Evolutionary conservation across 2,329 filamentous ascomycete species (phyloP).

Genomic region (Fusarium sp.): DNA sequence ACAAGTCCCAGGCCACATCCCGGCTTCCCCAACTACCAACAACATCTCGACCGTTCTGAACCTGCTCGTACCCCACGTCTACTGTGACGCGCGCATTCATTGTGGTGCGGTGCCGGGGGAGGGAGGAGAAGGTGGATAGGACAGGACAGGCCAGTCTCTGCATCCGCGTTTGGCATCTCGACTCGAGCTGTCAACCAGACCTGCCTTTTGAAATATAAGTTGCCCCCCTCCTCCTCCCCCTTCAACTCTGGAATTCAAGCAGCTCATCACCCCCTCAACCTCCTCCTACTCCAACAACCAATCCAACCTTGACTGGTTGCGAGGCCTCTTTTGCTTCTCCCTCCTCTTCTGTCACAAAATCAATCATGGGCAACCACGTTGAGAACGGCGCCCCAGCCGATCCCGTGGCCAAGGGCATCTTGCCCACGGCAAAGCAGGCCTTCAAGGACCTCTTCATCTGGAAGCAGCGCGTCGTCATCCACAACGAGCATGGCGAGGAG

Average conservation of each 20-base stretch:
- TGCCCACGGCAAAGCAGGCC: slow-evolving; percentile 74
- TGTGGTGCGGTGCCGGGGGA: slow-evolving; percentile 19
- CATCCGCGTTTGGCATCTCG: background rate
- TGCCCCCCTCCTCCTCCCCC: background rate
- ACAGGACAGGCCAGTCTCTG: background rate
- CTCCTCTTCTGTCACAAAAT: background rate
- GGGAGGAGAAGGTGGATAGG: background rate
- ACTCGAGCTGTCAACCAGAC: background rate
- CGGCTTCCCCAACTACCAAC: slow-evolving; percentile 38
- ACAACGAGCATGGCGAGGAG: slow-evolving; percentile 73
- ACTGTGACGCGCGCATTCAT: slow-evolving; percentile 11
- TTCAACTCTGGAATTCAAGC: background rate
- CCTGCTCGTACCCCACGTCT: slow-evolving; percentile 29
- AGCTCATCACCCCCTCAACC: background rate
- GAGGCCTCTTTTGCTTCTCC: background rate
- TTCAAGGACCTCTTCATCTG: slow-evolving; percentile 76
- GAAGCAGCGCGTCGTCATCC: slow-evolving; percentile 78
- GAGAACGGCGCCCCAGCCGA: slow-evolving; percentile 66
- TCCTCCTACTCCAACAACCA: background rate
- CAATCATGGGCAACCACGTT: slow-evolving; percentile 10
- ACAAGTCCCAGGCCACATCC: slow-evolving; percentile 8
- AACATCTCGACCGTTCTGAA: background rate
- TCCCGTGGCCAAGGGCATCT: slow-evolving; percentile 73
- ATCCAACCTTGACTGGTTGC: background rate
- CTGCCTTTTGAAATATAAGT: slow-evolving; percentile 21